Base-by-base conservation (phyloP, 306 rosid species). In the Glycine tomentella region DNA sequence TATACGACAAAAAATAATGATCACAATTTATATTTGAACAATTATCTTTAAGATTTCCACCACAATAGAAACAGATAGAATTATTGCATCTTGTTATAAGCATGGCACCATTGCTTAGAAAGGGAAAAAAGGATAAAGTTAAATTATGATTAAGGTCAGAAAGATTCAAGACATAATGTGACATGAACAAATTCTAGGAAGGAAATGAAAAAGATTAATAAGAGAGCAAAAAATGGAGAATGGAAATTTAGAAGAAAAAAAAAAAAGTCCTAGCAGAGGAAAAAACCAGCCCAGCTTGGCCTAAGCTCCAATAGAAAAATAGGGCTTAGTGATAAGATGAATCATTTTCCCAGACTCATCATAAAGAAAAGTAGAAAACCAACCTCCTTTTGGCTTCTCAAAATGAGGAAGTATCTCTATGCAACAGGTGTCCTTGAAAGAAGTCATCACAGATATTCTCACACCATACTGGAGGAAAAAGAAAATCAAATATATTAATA, bases 391-490 rank as follows among this genome's bases (percentile, higher is more conserved):
- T 15, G 97, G 85, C 74, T 79, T 87, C 85, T 83, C 86, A 74
- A 69, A 62, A 59, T 80, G 87, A 13, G 97, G 97, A 89, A 93
- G 92, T 83, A 93, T 93, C 91, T 93, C 97, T 79, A 93, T 87
- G 90, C 83, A 91, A 77, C 89, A 90, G n/a, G 92, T 88, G 69
- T 91, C 94, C 89, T 93, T 90, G 82, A 93, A 93, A 55, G 97
- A 93, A 77, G 97, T 88, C 33, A 93, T 73, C 81, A 93, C 86
- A 48, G 90, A 85, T 44, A 93, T 91, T 68, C 81, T 89, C 87
- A 86, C 89, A 8, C 84, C 92, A 78, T 81, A 90, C 97, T 93
- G 92, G 76, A 85, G 73, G 46, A 73, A 81, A 69, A 78, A 74
- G 16, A 20, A 61, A 79, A 64, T 38, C 8, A 68, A 76, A 69